These are phyloP conservation scores for Fagopyrum homotropicum DNA, from an alignment of 148 eudicot genomes.

Conservation along the genomic window DNA sequence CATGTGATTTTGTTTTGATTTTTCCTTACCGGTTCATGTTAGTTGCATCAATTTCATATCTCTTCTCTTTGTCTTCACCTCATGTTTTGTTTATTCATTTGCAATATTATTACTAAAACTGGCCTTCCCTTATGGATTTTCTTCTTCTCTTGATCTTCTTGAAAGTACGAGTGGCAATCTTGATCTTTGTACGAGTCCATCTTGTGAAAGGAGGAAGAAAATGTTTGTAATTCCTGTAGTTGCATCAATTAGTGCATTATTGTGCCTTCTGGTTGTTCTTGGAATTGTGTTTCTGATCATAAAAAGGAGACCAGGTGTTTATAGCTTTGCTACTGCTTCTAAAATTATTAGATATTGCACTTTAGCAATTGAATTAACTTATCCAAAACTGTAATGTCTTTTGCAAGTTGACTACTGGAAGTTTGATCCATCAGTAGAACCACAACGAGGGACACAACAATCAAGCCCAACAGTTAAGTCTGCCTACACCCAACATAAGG, in stretches of 20 bases:
- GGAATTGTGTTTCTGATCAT: no score
- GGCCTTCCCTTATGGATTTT: no score
- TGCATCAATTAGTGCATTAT: conserved; percentile 5
- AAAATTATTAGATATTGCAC: no score
- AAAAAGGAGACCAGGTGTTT: no score
- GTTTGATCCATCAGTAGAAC: neutral
- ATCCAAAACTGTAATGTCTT: neutral
- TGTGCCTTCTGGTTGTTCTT: neutral
- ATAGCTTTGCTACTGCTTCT: no score
- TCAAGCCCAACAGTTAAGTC: neutral
- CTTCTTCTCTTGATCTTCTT: neutral
- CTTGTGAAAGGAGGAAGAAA: conserved; percentile 3
- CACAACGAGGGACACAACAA: neutral
- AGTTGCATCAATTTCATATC: conserved; percentile 14
- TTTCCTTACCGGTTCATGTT: neutral
- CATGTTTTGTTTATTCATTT: neutral
- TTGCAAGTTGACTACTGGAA: conserved; percentile 6
- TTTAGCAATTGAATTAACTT: neutral
- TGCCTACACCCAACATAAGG: neutral
- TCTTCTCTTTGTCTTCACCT: neutral
- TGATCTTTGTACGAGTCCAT: conserved; percentile 6
- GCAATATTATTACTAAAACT: neutral
- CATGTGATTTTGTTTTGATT: neutral
- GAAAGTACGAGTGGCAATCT: neutral
- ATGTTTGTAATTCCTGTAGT: neutral